phyloP scores from a whole-genome alignment of 2,329 filamentous ascomycete genomes.

The Colletotrichum simmondsii region DNA sequence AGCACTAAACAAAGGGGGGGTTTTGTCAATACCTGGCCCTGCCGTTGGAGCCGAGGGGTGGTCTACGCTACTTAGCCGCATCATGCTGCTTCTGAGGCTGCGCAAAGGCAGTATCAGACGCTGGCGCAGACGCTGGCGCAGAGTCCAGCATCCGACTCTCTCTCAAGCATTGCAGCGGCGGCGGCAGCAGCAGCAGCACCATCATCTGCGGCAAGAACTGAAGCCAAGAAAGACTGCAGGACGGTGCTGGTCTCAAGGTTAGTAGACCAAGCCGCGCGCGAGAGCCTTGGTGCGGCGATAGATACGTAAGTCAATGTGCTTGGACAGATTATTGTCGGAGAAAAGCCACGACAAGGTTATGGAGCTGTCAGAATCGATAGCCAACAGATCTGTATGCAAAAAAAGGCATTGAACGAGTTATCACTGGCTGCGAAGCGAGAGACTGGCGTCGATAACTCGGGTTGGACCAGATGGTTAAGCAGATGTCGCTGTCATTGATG shows the following conservation, averaged over 20 bases:
- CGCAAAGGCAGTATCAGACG: slow-evolving; percentile 6
- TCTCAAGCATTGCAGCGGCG: slow-evolving; percentile 18
- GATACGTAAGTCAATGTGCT: slow-evolving; percentile 1
- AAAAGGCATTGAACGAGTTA: neutral
- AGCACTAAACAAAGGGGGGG: slow-evolving; percentile 22
- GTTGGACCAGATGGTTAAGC: neutral
- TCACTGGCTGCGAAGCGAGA: slow-evolving; percentile 17
- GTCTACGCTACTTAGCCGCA: slow-evolving; percentile 5
- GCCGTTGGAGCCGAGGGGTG: slow-evolving; percentile 12
- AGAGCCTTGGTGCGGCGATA: slow-evolving; percentile 4
- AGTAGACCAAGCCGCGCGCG: slow-evolving; percentile 8
- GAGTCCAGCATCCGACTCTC: neutral
- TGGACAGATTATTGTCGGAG: neutral
- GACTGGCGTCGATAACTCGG: neutral
- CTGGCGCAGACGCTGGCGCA: slow-evolving; percentile 3
- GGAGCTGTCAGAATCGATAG: neutral
- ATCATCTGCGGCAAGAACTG: slow-evolving; percentile 5
- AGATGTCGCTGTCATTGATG: slow-evolving; percentile 27
- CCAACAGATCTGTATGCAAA: neutral
- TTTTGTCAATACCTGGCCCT: neutral
- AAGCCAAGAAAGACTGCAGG: slow-evolving; percentile 3
- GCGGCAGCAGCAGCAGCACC: neutral
- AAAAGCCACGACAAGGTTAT: neutral
- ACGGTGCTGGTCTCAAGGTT: neutral
- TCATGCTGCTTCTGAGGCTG: slow-evolving; percentile 6